Evolutionary conservation across 345 rosid species (phyloP).

Genomic region (Cardiospermum halicacabum): DNA sequence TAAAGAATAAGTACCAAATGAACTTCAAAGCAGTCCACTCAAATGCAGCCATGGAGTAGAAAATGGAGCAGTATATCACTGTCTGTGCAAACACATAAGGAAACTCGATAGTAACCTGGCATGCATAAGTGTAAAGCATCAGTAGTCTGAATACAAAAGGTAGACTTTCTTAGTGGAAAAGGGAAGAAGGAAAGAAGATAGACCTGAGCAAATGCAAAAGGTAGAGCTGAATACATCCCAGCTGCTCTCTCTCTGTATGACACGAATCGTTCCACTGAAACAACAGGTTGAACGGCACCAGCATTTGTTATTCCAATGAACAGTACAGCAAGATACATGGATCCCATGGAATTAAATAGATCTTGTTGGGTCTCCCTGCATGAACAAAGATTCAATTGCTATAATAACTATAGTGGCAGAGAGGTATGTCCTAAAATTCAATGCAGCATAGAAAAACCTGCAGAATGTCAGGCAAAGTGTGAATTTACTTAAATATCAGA

Average conservation of each 20-base stretch:
- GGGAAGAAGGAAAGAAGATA: not conserved
- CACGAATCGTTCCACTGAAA: constrained; percentile 88
- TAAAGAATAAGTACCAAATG: constrained; percentile 85
- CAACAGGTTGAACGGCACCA: constrained; percentile 96
- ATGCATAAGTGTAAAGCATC: constrained; percentile 2
- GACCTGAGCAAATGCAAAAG: constrained; percentile 97
- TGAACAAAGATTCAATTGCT: constrained; percentile 11
- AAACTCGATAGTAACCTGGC: constrained; percentile 89
- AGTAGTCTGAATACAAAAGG: no score
- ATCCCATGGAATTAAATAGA: constrained; percentile 89
- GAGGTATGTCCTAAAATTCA: not conserved
- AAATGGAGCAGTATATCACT: constrained; percentile 61
- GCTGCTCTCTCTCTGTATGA: constrained; percentile 96
- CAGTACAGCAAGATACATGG: constrained; percentile 83
- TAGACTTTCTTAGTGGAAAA: no score
- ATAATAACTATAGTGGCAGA: constrained; percentile 2
- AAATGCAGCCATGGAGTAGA: constrained; percentile 88
- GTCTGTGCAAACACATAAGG: constrained; percentile 87
- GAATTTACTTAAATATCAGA: not conserved
- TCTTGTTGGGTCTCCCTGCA: constrained; percentile 81
- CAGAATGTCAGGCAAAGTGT: not conserved
- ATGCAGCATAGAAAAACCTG: not conserved
- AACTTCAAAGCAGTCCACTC: constrained; percentile 82
- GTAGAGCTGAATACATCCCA: constrained; percentile 89
- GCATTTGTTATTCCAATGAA: constrained; percentile 91